Percentiles rank a stretch among this genome's conserved stretches.
Evolutionary conservation across 208 protist genomes (phyloP).

Genomic region (Trypanosoma melophagium): DNA sequence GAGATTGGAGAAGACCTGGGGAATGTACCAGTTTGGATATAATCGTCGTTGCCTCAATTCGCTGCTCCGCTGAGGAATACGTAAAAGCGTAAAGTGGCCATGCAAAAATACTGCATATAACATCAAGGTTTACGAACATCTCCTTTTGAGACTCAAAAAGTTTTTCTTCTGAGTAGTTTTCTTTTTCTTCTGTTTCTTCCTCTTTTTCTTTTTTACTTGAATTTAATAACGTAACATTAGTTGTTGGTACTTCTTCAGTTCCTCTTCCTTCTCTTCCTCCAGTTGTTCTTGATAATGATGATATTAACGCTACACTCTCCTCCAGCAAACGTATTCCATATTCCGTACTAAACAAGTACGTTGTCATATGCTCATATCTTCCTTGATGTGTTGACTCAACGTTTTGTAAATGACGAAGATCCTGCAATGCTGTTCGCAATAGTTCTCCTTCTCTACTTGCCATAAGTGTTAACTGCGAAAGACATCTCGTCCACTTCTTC

Average conservation of each 20-base stretch:
- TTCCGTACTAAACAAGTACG: slow-evolving; percentile 66
- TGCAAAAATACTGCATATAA: slow-evolving; percentile 67
- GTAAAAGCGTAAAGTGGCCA: slow-evolving; percentile 79
- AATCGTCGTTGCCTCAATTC: slow-evolving; percentile 57
- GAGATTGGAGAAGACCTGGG: slow-evolving; percentile 49
- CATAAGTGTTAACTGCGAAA: slow-evolving; percentile 5
- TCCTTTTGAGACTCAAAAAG: not conserved
- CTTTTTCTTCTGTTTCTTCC: no score
- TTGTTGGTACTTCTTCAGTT: no score
- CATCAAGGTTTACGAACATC: slow-evolving; percentile 44
- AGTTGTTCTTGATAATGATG: no score
- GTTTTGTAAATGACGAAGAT: slow-evolving; percentile 10
- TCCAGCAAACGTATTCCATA: slow-evolving; percentile 65
- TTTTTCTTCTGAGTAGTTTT: no score
- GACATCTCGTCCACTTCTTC: slow-evolving; percentile 22
- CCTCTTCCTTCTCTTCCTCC: no score
- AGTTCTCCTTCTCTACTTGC: slow-evolving; percentile 12
- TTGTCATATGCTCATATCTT: slow-evolving; percentile 15
- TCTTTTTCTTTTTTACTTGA: not conserved
- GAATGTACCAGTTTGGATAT: slow-evolving; percentile 61
- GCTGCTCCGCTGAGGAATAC: slow-evolving; percentile 25
- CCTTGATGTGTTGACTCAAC: not conserved
- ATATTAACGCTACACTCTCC: slow-evolving; percentile 22
- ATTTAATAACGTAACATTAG: not conserved
- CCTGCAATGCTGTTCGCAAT: slow-evolving; percentile 9